Evolutionary conservation across 208 protist species (phyloP).

Genomic region (Leishmania major): DNA sequence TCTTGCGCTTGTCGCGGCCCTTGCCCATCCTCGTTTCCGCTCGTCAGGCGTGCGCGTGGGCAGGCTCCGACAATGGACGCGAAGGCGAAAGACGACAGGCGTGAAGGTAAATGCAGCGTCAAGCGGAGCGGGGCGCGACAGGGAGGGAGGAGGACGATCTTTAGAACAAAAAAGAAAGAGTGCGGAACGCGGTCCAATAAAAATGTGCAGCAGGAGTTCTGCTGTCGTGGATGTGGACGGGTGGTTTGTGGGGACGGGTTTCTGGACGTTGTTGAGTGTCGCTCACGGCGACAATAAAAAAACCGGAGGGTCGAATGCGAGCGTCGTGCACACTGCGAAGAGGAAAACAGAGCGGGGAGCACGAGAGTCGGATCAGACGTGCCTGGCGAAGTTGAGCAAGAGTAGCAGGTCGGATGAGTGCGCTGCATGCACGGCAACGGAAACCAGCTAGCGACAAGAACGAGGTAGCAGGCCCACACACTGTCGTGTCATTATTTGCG

Average conservation of each 20-base stretch:
- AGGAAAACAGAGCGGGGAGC: not conserved
- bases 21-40: constrained; percentile 71
- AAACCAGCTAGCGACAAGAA: not conserved
- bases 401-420: not conserved
- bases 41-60: too few relatives aligned
- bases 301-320: not conserved
- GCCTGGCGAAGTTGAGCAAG: not conserved
- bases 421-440: not conserved
- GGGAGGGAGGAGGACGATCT: not conserved
- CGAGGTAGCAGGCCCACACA: too few relatives aligned
- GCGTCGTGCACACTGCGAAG: not conserved
- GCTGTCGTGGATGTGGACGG: not conserved
- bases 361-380: not conserved
- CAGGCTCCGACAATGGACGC: not conserved
- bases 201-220: not conserved
- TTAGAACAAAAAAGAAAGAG: not conserved
- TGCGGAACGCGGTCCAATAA: not conserved
- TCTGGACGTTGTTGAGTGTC: not conserved
- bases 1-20: constrained; percentile 91
- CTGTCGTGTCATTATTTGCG: not conserved
- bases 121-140: not conserved
- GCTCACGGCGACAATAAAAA: not conserved
- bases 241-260: not conserved
- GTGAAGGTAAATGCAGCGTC: not conserved
- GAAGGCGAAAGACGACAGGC: too few relatives aligned